Base-by-base conservation (phyloP, 2,329 filamentous ascomycete genomes). In the Stachybotrys chlorohalonatus region DNA sequence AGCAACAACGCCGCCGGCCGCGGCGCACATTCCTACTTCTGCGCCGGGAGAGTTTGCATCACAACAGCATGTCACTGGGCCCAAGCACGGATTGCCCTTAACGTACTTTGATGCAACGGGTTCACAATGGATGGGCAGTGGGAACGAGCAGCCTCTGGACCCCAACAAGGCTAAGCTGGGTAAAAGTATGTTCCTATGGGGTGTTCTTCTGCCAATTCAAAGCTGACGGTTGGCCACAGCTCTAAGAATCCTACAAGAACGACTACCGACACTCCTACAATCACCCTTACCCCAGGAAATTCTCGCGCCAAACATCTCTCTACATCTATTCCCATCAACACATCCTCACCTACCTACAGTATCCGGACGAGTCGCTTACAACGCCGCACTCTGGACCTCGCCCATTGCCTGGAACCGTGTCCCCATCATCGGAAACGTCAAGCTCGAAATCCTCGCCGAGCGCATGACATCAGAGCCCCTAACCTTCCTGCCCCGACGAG, bases 361-460 rank as follows among this genome's bases (percentile, higher is more conserved):
- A 47, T 90, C 89, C 31, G 94, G 94, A 53, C 84, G 89, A 50
- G 87, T 96, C 42, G 87, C 90, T 51, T 99, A 99, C 70, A 88
- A 88, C 42, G 93, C 94, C 16, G 94, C 94, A 3, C 77, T 99
- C 45, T 97, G 92, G 92, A 96, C 94, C 0, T 91, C 92, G 0
- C 94, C 94, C 0, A 87, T 99, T 52, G 93, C 92, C 32, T 99
- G 94, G 94, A 95, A 95, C 64, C 84, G 89, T 31, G 81, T 99
- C 1, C 94, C 94, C 2, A 83, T 97, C 17, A 81, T 96, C 36
- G 92, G 93, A 60, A 95, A 96, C 64, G 90, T 96, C 49, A 86
- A 85, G 62, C 81, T 99, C 11, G 85, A 90, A 63, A 94, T 99
- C 53, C 72, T 95, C 16, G 93, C 89, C 11, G 92, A 96, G 75